Evolutionary conservation across 805 yeast genomes (phyloP), one percentile per base, ranked within the genome.

Genomic region (Candida pseudoglaebosa): DNA sequence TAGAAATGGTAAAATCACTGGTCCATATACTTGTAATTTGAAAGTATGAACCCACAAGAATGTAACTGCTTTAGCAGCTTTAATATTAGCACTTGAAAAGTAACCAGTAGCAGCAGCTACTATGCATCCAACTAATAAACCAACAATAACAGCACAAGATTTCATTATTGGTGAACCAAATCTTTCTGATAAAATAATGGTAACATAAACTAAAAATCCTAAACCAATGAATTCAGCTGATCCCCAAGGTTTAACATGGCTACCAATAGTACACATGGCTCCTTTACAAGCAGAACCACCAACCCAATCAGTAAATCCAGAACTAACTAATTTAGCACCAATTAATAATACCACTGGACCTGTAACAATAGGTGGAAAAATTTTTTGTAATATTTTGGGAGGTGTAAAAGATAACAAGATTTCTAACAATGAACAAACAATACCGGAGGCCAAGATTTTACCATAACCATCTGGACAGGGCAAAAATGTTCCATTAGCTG

Each of bases 91-190:
- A 37, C 69, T 63, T 45, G 74, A 73, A 56, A 88, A 89, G 66
- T 89, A 89, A 20, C 90, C 90, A 59, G 84, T 76, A 6, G 91
- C 96, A 43, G 95, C 95, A 26, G 93, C 95, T 34, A 89, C 93
- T 44, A 89, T 84, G 68, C 96, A 88, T 22, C 96, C 96, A 26
- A 86, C 79, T 19, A 90, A 64, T 42, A 89, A 68, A 26, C 96
- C 96, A 28, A 82, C 65, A 49, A 89, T 84, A 37, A 89, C 95
- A 1, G 96, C 93, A 73, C 96, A 88, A 2, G 95, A 84, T 56
- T 84, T 87, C 93, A 89, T 84, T 53, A 89, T 84, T 39, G 97
- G 97, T 15, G 96, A 79, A 19, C 97, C 97, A 74, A 84, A 89
- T 57, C 79, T 78, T 61, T 90, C 96, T 53, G 84, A 75, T 22